phyloP scores from a whole-genome alignment of 2,329 filamentous ascomycete species.

The Alternaria atra region DNA sequence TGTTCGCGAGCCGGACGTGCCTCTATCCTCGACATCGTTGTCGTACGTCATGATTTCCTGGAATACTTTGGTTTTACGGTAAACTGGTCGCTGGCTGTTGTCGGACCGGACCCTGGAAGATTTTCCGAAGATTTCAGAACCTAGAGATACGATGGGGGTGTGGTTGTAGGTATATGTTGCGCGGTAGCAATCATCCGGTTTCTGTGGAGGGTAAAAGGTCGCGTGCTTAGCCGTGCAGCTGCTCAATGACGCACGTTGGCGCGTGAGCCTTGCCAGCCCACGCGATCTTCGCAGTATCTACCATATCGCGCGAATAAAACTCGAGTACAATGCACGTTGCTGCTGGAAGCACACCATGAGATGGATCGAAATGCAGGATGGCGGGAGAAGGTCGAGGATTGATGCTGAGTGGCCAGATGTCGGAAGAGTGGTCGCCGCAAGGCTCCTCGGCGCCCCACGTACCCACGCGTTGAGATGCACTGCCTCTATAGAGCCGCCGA shows the following conservation, averaged over 20 bases:
- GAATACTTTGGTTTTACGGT: neutral
- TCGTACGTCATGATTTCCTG: constrained; percentile 29
- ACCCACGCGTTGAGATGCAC: constrained; percentile 12
- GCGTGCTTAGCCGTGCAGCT: constrained; percentile 7
- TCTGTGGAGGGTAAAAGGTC: constrained; percentile 10
- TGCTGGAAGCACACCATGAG: neutral
- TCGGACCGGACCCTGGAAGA: constrained; percentile 8
- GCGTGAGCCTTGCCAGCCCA: constrained; percentile 3
- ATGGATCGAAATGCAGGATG: neutral
- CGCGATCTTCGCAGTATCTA: neutral
- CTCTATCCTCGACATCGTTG: constrained; percentile 30
- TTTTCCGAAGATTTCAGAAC: neutral
- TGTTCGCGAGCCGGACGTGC: constrained; percentile 29
- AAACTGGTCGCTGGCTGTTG: constrained; percentile 3
- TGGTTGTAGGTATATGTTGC: neutral
- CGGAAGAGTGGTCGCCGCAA: constrained; percentile 2
- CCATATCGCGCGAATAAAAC: neutral
- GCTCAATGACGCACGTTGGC: constrained; percentile 11
- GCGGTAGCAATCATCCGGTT: neutral
- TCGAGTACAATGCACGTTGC: neutral
- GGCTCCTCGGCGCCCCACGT: neutral
- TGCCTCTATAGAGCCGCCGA: constrained; percentile 2
- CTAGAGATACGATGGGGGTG: neutral
- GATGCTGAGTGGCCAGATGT: constrained; percentile 7
- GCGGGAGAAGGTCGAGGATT: neutral